These are phyloP conservation scores for Candida xiaguanensis DNA, from an alignment of 805 yeast species.

Conservation along the genomic window DNA sequence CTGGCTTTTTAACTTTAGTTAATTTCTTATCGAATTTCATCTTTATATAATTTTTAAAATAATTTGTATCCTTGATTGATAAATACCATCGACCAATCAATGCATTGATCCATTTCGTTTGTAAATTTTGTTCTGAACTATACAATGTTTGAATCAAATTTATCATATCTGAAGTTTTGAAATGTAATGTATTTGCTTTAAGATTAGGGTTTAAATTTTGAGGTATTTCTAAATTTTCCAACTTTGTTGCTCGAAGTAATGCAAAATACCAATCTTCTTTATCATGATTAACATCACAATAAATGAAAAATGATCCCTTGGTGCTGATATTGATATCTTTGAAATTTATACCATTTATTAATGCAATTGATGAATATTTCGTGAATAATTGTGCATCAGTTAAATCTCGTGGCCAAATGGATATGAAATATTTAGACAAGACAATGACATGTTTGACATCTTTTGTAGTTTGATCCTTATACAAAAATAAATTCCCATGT, in stretches of 20 bases:
- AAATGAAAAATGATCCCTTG: slow-evolving; percentile 52
- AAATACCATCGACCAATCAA: slow-evolving; percentile 78
- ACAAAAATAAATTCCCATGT: slow-evolving; percentile 87
- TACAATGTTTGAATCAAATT: slow-evolving; percentile 72
- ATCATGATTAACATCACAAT: slow-evolving; percentile 71
- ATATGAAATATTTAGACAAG: slow-evolving; percentile 62
- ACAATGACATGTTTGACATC: slow-evolving; percentile 78
- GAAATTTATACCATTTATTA: slow-evolving; percentile 33
- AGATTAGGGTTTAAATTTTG: slow-evolving; percentile 42
- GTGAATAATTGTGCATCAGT: slow-evolving; percentile 79
- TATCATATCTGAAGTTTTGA: slow-evolving; percentile 66
- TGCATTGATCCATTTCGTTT: slow-evolving; percentile 90
- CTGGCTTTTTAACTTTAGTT: slow-evolving; percentile 78
- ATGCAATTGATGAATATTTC: slow-evolving; percentile 73
- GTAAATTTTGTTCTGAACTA: slow-evolving; percentile 77
- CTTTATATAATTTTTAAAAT: slow-evolving; percentile 55
- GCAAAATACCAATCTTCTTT: slow-evolving; percentile 95
- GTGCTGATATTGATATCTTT: background rate
- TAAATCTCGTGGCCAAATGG: slow-evolving; percentile 80
- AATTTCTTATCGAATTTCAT: slow-evolving; percentile 66
- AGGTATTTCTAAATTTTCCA: slow-evolving; percentile 13
- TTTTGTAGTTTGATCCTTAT: slow-evolving; percentile 61
- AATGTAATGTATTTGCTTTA: slow-evolving; percentile 72
- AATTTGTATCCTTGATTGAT: slow-evolving; percentile 67
- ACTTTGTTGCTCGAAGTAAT: slow-evolving; percentile 70